Percentiles rank a stretch among this genome's conserved stretches.
Evolutionary conservation across 2,329 filamentous ascomycete genomes (phyloP).

Genomic region (Phyllosticta ampelicida): DNA sequence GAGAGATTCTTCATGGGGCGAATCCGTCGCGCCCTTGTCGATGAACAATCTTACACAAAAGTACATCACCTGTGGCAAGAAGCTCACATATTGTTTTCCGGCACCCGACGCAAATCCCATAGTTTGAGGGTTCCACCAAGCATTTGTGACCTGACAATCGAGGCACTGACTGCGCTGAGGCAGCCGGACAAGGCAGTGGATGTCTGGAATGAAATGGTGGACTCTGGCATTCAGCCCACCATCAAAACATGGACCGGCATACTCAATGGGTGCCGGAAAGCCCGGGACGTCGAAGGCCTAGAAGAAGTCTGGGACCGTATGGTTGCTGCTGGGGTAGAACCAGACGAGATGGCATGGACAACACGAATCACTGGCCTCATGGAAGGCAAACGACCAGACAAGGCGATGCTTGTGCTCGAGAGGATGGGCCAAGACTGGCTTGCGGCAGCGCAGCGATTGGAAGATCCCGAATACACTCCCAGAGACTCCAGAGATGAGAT

Average conservation of each 20-base stretch:
- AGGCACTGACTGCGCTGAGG: slow-evolving; percentile 35
- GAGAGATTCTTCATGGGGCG: slow-evolving; percentile 18
- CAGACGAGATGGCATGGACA: slow-evolving; percentile 60
- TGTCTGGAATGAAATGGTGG: slow-evolving; percentile 47
- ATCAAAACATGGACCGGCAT: slow-evolving; percentile 61
- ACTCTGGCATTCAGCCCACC: slow-evolving; percentile 46
- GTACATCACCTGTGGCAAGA: slow-evolving; percentile 17
- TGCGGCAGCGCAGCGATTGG: slow-evolving; percentile 17
- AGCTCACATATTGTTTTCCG: neutral
- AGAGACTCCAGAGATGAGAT: neutral
- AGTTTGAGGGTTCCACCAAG: neutral
- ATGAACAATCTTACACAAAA: slow-evolving; percentile 10
- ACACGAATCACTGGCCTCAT: slow-evolving; percentile 58
- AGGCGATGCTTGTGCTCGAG: slow-evolving; percentile 52
- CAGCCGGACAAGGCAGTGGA: slow-evolving; percentile 36
- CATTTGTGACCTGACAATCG: slow-evolving; percentile 36
- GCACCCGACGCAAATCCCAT: neutral
- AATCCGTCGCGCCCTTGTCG: slow-evolving; percentile 17
- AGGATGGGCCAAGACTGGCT: slow-evolving; percentile 56
- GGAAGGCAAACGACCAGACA: slow-evolving; percentile 37
- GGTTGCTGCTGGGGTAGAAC: slow-evolving; percentile 42
- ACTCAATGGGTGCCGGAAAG: slow-evolving; percentile 57
- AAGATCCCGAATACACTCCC: neutral
- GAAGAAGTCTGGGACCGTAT: slow-evolving; percentile 59
- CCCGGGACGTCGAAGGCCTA: slow-evolving; percentile 49